Evolutionary conservation across 2,329 filamentous ascomycete genomes (phyloP), one percentile per base, ranked within the genome.

Genomic region (Scedosporium aurantiacum): DNA sequence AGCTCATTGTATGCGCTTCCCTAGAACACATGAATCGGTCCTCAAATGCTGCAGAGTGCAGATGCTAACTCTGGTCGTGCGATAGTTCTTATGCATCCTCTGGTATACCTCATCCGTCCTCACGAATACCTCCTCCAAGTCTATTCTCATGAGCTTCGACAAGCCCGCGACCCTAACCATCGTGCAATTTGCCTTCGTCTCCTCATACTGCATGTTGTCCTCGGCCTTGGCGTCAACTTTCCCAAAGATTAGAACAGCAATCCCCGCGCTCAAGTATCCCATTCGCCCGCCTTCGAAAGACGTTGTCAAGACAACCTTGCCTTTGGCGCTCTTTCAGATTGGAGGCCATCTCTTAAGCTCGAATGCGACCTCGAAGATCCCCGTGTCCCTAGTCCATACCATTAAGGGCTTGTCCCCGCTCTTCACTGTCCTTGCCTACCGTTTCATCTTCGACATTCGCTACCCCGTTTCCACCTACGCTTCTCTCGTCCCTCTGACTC

Each of bases 101-200:
- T 97, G 94, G 94, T 99, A 97, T 78, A 83, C 89, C 72, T 96
- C 92, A 25, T 97, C 93, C 52, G 94, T 95, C 64, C 79, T 97
- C 67, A 97, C 94, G 64, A 99, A 97, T 72, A 97, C 94, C 2
- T 97, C 94, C 25, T 97, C 94, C 60, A 99, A 99, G 76, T 90
- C 93, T 18, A 99, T 99, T 70, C 80, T 97, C 64, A 97, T 91
- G 67, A 89, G 90, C 52, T 90, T 97, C 66, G 86, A 90, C 63
- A 94, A 91, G 74, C 93, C 93, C 1, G 89, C 94, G 37, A 97
- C 93, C 21, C 82, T 97, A 68, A 97, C 93, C 1, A 81, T 96
- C 62, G 81, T 96, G 59, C 94, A 99, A 79, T 99, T 99, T 75
- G 88, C 85, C 62, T 92, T 97, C 69, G 93, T 99, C 47, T 90